Evolutionary conservation across 805 yeast genomes (phyloP).

Genomic region (Spathaspora boniae): DNA sequence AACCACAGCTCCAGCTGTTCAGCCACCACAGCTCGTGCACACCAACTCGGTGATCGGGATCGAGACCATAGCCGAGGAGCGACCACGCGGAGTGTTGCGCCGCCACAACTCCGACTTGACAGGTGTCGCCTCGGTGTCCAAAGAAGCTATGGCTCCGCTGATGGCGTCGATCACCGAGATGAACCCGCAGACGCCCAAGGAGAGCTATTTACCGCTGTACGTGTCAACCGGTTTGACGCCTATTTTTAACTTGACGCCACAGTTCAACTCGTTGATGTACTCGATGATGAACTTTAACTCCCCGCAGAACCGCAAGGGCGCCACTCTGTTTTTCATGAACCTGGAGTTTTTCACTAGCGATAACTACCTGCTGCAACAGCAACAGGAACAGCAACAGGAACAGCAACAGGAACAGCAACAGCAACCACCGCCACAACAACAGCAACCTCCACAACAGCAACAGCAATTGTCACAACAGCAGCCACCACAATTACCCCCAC

Average conservation of each 20-base stretch:
- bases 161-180: slow-evolving; percentile 9
- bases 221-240: slow-evolving; percentile 32
- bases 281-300: slow-evolving; percentile 31
- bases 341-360: slow-evolving; percentile 25
- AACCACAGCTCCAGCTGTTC: too few species aligned
- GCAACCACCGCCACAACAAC: slow-evolving; percentile 5
- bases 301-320: slow-evolving; percentile 20
- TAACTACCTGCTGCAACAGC: not conserved
- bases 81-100: slow-evolving; percentile 12
- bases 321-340: slow-evolving; percentile 12
- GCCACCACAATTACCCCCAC: not conserved
- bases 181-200: slow-evolving; percentile 37
- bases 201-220: slow-evolving; percentile 20
- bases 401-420: slow-evolving; percentile 6
- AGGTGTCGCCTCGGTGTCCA: slow-evolving; percentile 10
- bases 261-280: slow-evolving; percentile 39
- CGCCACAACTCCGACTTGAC: slow-evolving; percentile 24
- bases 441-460: slow-evolving; percentile 5
- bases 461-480: not conserved
- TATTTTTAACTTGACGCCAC: slow-evolving; percentile 35
- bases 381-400: not conserved
- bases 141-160: slow-evolving; percentile 11
- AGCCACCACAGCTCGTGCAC: slow-evolving; percentile 20
- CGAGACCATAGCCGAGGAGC: slow-evolving; percentile 12
- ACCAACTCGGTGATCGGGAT: slow-evolving; percentile 27